phyloP scores from a whole-genome alignment of 1,139 yeast genomes.

The Hanseniaspora uvarum region DNA sequence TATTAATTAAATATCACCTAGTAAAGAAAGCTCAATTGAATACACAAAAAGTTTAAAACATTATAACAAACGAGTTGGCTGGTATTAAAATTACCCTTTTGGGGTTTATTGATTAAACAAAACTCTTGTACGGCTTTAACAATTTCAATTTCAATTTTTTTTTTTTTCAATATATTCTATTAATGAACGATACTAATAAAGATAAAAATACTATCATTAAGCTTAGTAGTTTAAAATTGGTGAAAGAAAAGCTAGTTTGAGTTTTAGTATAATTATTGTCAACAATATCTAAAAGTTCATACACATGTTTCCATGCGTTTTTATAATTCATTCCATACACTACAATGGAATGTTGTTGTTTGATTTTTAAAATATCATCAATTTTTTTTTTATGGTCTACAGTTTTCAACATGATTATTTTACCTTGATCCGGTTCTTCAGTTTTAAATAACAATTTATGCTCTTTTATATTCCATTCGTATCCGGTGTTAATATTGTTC shows the following conservation, averaged over 20 bases:
- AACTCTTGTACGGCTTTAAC: too few species aligned
- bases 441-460: slow-evolving; percentile 26
- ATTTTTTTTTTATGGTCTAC: slow-evolving; percentile 24
- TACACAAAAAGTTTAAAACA: neutral
- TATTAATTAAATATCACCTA: too few species aligned
- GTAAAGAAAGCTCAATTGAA: too few species aligned
- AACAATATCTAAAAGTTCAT: slow-evolving; percentile 33
- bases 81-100: neutral
- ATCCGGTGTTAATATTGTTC: slow-evolving; percentile 26
- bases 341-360: slow-evolving; percentile 36
- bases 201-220: neutral
- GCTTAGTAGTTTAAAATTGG: neutral
- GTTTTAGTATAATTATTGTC: neutral
- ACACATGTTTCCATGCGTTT: slow-evolving; percentile 46
- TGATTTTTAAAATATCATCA: neutral
- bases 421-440: neutral
- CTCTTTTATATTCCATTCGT: slow-evolving; percentile 31
- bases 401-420: neutral
- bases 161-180: neutral
- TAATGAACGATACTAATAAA: neutral
- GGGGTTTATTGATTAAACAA: neutral
- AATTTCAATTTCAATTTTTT: neutral
- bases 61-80: too few species aligned
- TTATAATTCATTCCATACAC: slow-evolving; percentile 39
- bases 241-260: neutral